phyloP scores from a whole-genome alignment of 352 stramenopile genomes.

The Aphanomyces invadans region DNA sequence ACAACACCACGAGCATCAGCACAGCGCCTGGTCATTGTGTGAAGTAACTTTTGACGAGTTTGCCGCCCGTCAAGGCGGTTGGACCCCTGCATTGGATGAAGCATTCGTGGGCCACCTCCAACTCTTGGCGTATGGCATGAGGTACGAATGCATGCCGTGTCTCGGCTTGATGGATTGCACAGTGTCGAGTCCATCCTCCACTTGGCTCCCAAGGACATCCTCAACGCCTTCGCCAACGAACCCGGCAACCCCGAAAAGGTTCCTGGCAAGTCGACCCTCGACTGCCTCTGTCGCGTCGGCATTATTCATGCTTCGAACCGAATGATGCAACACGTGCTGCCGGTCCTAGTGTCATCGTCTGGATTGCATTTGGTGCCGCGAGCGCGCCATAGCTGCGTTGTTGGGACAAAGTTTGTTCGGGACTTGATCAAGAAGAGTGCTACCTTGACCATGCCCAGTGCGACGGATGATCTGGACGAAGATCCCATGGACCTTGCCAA shows the following conservation, averaged over 20 bases:
- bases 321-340: background rate
- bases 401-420: background rate
- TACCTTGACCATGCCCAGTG: background rate
- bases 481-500: slow-evolving; percentile 9
- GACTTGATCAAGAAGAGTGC: slow-evolving; percentile 19
- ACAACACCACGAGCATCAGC: background rate
- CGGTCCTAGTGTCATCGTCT: background rate
- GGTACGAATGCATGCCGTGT: no score
- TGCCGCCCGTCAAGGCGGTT: slow-evolving; percentile 14
- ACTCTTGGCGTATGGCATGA: slow-evolving; percentile 34
- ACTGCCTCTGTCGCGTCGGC: slow-evolving; percentile 2
- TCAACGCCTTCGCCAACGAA: background rate
- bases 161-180: no score
- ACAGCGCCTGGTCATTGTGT: background rate
- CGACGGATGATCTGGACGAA: slow-evolving; percentile 12
- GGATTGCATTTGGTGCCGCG: background rate
- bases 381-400: background rate
- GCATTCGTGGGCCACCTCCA: slow-evolving; percentile 30
- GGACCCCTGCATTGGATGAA: slow-evolving; percentile 25
- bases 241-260: background rate
- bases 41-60: background rate
- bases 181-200: slow-evolving; percentile 1
- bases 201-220: background rate
- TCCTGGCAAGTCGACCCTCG: background rate
- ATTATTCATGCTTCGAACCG: background rate